These are phyloP conservation scores for Mollisia scopiformis DNA, from an alignment of 2,329 filamentous ascomycete species.

Conservation along the genomic window DNA sequence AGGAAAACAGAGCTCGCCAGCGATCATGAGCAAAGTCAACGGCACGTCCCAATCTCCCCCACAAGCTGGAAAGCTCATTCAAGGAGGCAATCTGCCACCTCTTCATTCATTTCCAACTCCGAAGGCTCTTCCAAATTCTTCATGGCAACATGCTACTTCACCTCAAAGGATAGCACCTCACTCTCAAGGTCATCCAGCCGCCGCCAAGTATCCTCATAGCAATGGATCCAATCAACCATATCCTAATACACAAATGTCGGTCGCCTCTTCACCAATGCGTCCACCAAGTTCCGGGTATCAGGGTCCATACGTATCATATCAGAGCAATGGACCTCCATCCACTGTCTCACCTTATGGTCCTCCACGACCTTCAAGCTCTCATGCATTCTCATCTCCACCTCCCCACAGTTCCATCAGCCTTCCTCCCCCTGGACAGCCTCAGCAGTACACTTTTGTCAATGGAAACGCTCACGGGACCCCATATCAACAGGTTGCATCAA, in stretches of 20 bases:
- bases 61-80: constrained; percentile 1
- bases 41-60: constrained; percentile 19
- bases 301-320: constrained; percentile 19
- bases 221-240: neutral
- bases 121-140: constrained; percentile 3
- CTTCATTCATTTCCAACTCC: constrained; percentile 17
- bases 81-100: constrained; percentile 9
- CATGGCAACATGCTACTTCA: constrained; percentile 13
- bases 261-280: neutral
- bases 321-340: constrained; percentile 14
- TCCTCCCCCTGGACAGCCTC: constrained; percentile 34
- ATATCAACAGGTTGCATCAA: neutral
- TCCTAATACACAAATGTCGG: neutral
- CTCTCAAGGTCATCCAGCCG: neutral
- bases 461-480: constrained; percentile 17
- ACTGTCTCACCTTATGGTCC: constrained; percentile 9
- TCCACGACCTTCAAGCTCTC: constrained; percentile 27
- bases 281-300: constrained; percentile 9
- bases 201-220: neutral
- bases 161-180: constrained; percentile 1
- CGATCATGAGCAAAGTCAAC: constrained; percentile 17
- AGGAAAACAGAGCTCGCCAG: constrained; percentile 25
- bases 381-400: constrained; percentile 37
- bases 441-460: constrained; percentile 31
- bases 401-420: constrained; percentile 37